Percentiles rank a stretch among this genome's conserved stretches.
Conservation (phyloP, 2,329 filamentous ascomycete species). For the Paramyrothecium sp. region DNA sequence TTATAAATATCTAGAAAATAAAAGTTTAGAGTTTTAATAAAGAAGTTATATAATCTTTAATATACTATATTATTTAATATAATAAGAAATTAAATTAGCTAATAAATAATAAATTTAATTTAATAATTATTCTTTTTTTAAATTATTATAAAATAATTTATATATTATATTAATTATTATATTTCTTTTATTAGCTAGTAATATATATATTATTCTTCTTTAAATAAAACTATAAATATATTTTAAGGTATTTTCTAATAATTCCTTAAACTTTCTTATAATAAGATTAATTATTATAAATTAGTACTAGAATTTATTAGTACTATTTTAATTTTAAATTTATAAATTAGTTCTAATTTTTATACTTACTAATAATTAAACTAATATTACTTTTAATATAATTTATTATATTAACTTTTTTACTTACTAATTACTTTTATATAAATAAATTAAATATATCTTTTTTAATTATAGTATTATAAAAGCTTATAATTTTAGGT, state of each 20-base stretch:
- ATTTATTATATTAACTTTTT: background rate
- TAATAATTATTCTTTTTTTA: no score
- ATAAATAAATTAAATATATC: background rate
- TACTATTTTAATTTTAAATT: background rate
- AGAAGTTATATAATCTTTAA: no score
- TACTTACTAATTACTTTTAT: background rate
- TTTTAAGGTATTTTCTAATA: background rate
- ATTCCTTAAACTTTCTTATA: background rate
- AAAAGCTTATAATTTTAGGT: background rate
- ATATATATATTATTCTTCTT: no score
- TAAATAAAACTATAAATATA: no score
- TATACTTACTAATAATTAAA: background rate
- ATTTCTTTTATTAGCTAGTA: no score
- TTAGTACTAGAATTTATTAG: background rate
- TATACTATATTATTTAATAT: no score
- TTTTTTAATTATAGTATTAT: background rate
- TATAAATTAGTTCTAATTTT: background rate
- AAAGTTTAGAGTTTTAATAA: no score
- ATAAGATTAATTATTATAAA: background rate
- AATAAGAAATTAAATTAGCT: no score
- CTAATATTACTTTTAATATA: background rate
- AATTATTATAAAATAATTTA: no score
- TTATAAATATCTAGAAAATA: no score
- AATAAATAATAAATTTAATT: no score
- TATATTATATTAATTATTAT: no score